These are phyloP conservation scores for Leccinum pallidistipes DNA, from an alignment of 1,284 basidiomycete genomes.

Conservation along the genomic window DNA sequence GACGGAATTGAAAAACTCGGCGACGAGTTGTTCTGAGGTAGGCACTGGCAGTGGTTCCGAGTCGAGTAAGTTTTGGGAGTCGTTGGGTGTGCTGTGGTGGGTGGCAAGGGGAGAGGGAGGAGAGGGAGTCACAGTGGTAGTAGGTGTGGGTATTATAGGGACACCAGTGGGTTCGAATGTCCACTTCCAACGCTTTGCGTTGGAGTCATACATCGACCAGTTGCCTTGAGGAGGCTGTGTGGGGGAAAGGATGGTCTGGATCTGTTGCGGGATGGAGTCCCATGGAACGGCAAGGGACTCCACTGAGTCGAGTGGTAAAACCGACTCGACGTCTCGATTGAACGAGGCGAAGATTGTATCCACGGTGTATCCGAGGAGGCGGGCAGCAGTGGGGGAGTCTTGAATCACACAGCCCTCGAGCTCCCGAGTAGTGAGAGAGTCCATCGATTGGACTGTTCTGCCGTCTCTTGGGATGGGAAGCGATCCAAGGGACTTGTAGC, in stretches of 20 bases:
- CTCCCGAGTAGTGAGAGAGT: neutral
- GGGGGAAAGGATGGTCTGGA: neutral
- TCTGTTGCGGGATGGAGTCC: neutral
- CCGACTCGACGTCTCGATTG: neutral
- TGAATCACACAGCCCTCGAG: neutral
- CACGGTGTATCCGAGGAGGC: neutral
- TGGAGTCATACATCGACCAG: neutral
- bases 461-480: neutral
- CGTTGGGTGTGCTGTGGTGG: neutral
- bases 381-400: neutral
- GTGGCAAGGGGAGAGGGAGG: neutral
- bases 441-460: neutral
- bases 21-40: neutral
- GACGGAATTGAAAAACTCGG: constrained; percentile 1
- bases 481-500: neutral
- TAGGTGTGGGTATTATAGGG: too few species aligned
- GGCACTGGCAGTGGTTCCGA: neutral
- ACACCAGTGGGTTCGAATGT: neutral
- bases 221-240: neutral
- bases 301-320: neutral
- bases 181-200: neutral
- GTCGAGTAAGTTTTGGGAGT: too few species aligned
- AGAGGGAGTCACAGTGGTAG: neutral
- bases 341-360: neutral
- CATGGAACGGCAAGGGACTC: neutral